Evolutionary conservation across 2,329 filamentous ascomycete species (phyloP), one percentile per base, ranked within the genome.

Genomic region (Trichoderma aggressivum): DNA sequence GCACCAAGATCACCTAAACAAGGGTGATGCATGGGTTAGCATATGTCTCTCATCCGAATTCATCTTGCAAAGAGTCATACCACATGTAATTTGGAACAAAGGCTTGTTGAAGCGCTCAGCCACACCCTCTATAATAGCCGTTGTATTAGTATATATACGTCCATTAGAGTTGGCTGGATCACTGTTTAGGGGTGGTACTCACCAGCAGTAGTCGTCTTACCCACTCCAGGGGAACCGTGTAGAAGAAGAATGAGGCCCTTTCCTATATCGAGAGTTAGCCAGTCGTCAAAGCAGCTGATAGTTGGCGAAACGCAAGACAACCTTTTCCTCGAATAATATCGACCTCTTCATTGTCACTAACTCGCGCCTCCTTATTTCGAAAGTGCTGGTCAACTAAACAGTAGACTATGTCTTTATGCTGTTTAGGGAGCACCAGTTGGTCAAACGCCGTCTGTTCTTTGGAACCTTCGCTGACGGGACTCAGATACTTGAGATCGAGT

Each of bases 121-220:
- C 0, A 78, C 74, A 7, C 64, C 64, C 64, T 67, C 64, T 67
- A 18, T 34, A 30, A 26, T 7, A 1, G 1, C n/a, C 7, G 53
- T 14, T 11, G 11, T 7, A 18, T 64, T 11, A 64, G 36, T 39
- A 32, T 11, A 32, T 11, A 50, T 30, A 6, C 18, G 12, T 11
- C 3, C 5, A 7, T 1, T 14, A 24, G 5, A 34, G n/a, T n/a
- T n/a, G n/a, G n/a, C n/a, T n/a, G n/a, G n/a, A n/a, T n/a, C n/a
- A n/a, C n/a, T n/a, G n/a, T n/a, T n/a, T n/a, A n/a, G n/a, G n/a
- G n/a, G n/a, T n/a, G n/a, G n/a, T n/a, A n/a, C n/a, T n/a, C n/a
- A n/a, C 64, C 71, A 0, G 72, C 79, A 2, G 79, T 80, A 0
- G 77, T 75, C 0, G 79, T 81, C 58, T 81, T 81, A 0, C 80